Base-by-base conservation (phyloP, 225 moss, liverwort and hornwort genomes). In the Pseudoscleropodium purum region DNA sequence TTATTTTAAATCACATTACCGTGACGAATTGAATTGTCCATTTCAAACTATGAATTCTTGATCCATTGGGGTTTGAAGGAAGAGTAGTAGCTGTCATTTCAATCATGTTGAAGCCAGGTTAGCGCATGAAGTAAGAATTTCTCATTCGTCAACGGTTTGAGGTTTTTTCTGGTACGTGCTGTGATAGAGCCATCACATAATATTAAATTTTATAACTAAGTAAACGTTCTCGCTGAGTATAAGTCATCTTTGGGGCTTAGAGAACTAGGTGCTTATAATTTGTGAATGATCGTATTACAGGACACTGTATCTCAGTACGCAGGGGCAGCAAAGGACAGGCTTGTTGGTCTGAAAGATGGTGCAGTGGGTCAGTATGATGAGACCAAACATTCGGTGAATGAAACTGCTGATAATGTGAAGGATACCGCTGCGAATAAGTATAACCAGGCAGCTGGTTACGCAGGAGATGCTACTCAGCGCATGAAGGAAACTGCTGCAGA, bases 281-380 rank as follows among this genome's bases (percentile, higher is more conserved):
- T 75, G 65, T 65, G 33, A 39, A 65, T 34, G 79, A 31, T 65
- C 20, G 10, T 75, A 41, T 37, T 88, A 83, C 86, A 93, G 94
- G 88, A 93, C 72, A 92, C 87, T 52, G 64, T 91, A 4, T 94
- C 93, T 51, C 88, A 93, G 15, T 94, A 93, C 23, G 89, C 89
- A 20, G 90, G 89, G 43, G 86, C 91, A 75, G 92, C 91, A 14
- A 92, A 91, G 47, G 90, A 88, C 20, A 93, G 93, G 86, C 79
- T 94, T 7, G 83, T 20, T 34, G 91, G 89, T 21, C 16, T 92
- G 83, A 94, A 93, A 84, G 93, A 91, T 24, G 69, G 90, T 49
- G 86, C 87, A 52, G 57, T 88, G 25, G 64, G 85, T 23, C 75
- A 77, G 59, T 86, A 87, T 57, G 66, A 91, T 31, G 64, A 87